These are phyloP conservation scores for Yamadazyma nakazawae DNA, from an alignment of 805 yeast genomes.

Conservation along the genomic window DNA sequence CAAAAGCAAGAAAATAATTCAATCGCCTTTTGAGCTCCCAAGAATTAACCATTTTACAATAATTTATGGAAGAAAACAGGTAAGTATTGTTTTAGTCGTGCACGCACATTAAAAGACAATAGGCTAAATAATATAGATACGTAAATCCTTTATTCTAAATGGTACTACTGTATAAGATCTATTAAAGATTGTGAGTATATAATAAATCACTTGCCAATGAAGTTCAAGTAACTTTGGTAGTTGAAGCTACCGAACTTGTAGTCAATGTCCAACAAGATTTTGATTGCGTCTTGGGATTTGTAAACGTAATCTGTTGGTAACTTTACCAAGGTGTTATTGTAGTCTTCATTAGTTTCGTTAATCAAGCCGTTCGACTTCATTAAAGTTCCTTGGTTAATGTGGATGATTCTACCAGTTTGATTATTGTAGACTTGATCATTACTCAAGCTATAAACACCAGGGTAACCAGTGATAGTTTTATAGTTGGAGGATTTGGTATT, in stretches of 20 bases:
- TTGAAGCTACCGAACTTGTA: conserved; percentile 58
- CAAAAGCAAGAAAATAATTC: too few species aligned
- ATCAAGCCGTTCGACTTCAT: conserved; percentile 27
- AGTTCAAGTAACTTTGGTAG: conserved; percentile 43
- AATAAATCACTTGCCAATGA: conserved; percentile 14
- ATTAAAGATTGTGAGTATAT: background rate
- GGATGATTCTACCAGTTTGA: conserved; percentile 36
- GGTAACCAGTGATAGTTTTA: conserved; percentile 43
- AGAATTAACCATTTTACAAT: too few species aligned
- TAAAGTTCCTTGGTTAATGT: conserved; percentile 37
- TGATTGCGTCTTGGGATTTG: conserved; percentile 59
- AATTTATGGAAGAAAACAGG: too few species aligned
- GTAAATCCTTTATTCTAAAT: background rate
- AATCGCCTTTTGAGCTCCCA: too few species aligned
- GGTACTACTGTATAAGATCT: background rate
- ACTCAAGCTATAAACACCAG: conserved; percentile 43
- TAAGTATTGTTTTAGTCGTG: too few species aligned
- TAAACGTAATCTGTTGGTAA: conserved; percentile 47
- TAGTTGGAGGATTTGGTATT: conserved; percentile 42
- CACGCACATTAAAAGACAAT: too few species aligned
- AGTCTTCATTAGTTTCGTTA: conserved; percentile 30
- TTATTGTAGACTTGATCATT: conserved; percentile 43
- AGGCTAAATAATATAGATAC: background rate
- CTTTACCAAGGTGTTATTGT: conserved; percentile 37
- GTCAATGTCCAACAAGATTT: conserved; percentile 60